Percentiles rank a stretch among this genome's conserved stretches.
These are phyloP conservation scores for Paracoccidioides lutzii DNA, from an alignment of 2,329 filamentous ascomycete species.

Conservation along the genomic window DNA sequence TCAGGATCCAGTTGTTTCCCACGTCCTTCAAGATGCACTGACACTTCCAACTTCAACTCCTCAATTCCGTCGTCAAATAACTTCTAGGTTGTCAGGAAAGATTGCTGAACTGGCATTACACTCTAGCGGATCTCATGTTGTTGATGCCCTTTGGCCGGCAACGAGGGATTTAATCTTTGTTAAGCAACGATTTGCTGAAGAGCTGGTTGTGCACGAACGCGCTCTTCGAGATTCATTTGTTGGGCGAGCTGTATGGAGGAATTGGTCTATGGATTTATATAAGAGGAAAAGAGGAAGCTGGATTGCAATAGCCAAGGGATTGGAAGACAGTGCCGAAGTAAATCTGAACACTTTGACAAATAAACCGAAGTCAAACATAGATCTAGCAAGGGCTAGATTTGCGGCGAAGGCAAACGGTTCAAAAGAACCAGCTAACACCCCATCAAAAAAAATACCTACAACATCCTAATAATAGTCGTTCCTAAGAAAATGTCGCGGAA, in stretches of 20 bases:
- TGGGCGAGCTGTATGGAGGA: conserved; percentile 57
- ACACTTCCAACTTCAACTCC: conserved; percentile 39
- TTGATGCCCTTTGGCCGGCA: conserved; percentile 53
- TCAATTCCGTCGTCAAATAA: conserved; percentile 50
- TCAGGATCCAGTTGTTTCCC: conserved; percentile 45
- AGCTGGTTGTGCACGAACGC: conserved; percentile 48
- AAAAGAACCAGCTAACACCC: neutral
- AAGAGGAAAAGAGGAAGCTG: conserved; percentile 51
- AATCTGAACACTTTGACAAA: conserved; percentile 12
- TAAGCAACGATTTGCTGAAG: conserved; percentile 53
- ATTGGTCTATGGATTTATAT: conserved; percentile 62
- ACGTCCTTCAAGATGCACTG: conserved; percentile 52
- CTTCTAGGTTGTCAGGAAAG: conserved; percentile 49
- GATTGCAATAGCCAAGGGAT: conserved; percentile 47
- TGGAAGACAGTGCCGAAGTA: conserved; percentile 18
- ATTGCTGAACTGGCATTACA: conserved; percentile 49
- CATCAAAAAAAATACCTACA: neutral
- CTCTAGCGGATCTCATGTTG: conserved; percentile 51
- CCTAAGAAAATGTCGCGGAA: too few species aligned
- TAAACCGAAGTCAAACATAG: conserved; percentile 39
- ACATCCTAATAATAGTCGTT: neutral
- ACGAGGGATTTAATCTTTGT: conserved; percentile 53
- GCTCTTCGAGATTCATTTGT: conserved; percentile 50
- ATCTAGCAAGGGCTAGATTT: conserved; percentile 46
- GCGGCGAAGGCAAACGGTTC: conserved; percentile 27